Conservation (phyloP, 441 rosid genomes). For the Cnidoscolus chayamansa region DNA sequence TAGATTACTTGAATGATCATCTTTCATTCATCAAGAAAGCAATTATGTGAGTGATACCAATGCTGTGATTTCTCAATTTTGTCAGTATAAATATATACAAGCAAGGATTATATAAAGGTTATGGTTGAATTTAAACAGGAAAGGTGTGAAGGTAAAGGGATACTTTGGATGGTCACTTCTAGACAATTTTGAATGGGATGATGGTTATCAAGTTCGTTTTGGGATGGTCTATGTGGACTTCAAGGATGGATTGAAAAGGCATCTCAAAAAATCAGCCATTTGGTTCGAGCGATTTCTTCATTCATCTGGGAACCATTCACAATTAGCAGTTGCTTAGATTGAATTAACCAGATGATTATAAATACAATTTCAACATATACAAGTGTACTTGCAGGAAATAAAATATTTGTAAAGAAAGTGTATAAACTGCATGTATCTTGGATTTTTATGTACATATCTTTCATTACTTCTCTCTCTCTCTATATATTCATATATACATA, state of each 20-base stretch:
- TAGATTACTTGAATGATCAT: conserved; percentile 9
- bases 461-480: no score
- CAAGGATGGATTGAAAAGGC: conserved; percentile 9
- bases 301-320: background rate
- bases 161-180: conserved; percentile 17
- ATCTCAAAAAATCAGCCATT: conserved; percentile 11
- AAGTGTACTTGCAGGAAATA: no score
- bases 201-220: conserved; percentile 14
- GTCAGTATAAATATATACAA: no score
- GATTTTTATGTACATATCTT: no score
- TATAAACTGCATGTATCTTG: no score
- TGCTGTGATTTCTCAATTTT: no score
- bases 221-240: conserved; percentile 12
- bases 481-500: no score
- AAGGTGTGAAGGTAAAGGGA: conserved; percentile 14
- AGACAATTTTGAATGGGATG: conserved; percentile 20
- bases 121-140: no score
- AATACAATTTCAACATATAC: no score
- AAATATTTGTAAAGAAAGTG: no score
- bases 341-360: no score
- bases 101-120: no score
- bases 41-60: background rate
- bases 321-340: background rate
- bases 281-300: conserved; percentile 19
- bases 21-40: conserved; percentile 2